Evolutionary conservation across 2,329 filamentous ascomycete genomes (phyloP), one percentile per base, ranked within the genome.

Genomic region (Aspergillus phoenicis): DNA sequence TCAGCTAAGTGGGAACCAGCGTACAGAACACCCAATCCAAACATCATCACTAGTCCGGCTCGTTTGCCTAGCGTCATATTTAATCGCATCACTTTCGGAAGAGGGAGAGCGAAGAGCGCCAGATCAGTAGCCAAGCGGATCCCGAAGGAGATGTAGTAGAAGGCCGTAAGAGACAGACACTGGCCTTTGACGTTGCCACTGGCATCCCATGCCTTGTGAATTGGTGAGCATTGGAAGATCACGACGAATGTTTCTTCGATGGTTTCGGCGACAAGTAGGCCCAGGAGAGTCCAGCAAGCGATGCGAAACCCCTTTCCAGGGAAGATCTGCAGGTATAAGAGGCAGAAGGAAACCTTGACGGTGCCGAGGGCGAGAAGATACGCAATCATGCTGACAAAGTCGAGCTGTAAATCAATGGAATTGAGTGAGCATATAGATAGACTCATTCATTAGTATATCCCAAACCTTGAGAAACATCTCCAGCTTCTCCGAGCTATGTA

Each of bases 241-340:
- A 85, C 11, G 89, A 93, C 69, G 86, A 89, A 39, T 89, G 89
- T n/a, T 88, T 93, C 1, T 84, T 91, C 4, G 89, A 90, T 71
- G 84, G 87, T 0, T 88, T 88, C 71, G 81, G 85, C 1, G 84
- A 89, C 68, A 81, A 89, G 30, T 5, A 68, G 52, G 17, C 24
- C 56, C 6, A 63, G 43, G 10, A 66, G 24, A 7, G 20, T 26
- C 36, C 51, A 66, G 26, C 60, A 64, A 47, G 52, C 15, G 26
- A 58, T 54, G 3, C 58, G 38, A 15, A 63, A 59, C 24, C 26
- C 49, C n/a, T 56, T 59, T 4, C 58, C 54, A 2, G 64, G 52
- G 53, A 67, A 67, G 22, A 67, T 47, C 36, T 56, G 51, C 11
- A 63, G 51, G 41, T 67, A 67, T 11, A 66, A 56, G n/a, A 67